Base-by-base conservation (phyloP, 108 stramenopile genomes). In the Fragilaria crotonensis region DNA sequence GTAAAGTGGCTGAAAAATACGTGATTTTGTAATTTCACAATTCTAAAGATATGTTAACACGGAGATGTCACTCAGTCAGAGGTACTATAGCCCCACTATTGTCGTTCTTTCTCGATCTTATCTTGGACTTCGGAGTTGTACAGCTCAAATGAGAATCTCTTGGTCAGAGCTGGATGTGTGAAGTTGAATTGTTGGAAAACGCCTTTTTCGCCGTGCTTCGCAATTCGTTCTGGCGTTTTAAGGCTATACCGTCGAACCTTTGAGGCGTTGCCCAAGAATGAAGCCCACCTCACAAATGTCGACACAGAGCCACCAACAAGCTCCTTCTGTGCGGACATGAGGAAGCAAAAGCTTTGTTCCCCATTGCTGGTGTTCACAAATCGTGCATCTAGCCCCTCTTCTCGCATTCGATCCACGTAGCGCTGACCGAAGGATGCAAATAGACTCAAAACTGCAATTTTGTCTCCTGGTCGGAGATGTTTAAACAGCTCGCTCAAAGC, bases 311-410 rank as follows among this genome's bases (percentile, higher is more conserved):
- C 18, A 30, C 63, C 63, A 19, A 59, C 45, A 5, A 64, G 21
- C 41, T 64, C 63, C 30, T 64, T 64, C 48, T 47, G 19, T 5
- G 66, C 66, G n/a, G 26, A 54, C 62, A 19, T 62, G 11, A 67
- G 23, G 25, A 67, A 67, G 11, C 66, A 67, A 41, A 67, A 67
- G 31, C 63, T 61, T 17, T 62, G 54, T 27, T 31, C 26, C n/a
- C 61, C 62, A n/a, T 29, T 25, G 5, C 63, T 49, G 4, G 46
- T 30, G 22, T 56, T 30, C 0, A 67, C 52, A 4, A 62, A 20
- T 56, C 66, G 26, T n/a, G 59, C 66, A 26, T 33, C 29, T 9
- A 67, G 51, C 27, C 62, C 66, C 23, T 52, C 51, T 25, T 57
- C 61, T 3, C 36, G 22, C 2, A 67, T 26, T 19, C 29, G 26